Percentiles rank a stretch among this genome's conserved stretches.
Evolutionary conservation across 2,329 filamentous ascomycete species (phyloP).

Genomic region (Penicillium sp.): DNA sequence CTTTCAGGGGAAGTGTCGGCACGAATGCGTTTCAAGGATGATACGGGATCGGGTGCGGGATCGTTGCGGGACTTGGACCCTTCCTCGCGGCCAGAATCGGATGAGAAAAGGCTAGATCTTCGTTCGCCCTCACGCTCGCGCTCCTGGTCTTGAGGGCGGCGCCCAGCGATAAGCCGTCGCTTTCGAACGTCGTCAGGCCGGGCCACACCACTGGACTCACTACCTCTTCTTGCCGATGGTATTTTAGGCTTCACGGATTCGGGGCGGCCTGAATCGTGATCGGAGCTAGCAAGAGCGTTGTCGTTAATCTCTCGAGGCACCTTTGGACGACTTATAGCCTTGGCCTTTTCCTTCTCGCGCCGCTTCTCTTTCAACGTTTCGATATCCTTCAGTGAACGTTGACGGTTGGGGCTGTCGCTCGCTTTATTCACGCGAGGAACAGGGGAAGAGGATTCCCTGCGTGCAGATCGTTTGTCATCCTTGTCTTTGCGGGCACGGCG

Average conservation of each 20-base stretch:
- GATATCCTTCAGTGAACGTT: constrained; percentile 25
- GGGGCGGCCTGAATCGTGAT: constrained; percentile 32
- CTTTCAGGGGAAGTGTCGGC: constrained; percentile 44
- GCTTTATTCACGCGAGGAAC: constrained; percentile 31
- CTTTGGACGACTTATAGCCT: constrained; percentile 22
- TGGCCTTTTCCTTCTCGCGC: constrained; percentile 30
- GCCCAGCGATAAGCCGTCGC: constrained; percentile 42
- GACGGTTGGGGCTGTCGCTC: constrained; percentile 33
- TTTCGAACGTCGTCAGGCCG: constrained; percentile 38
- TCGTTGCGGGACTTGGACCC: constrained; percentile 31
- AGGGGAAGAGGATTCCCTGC: constrained; percentile 42
- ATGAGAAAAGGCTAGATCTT: constrained; percentile 39
- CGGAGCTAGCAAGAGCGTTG: constrained; percentile 26
- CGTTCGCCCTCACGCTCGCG: constrained; percentile 36
- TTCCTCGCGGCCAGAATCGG: constrained; percentile 43
- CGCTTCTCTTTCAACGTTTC: constrained; percentile 27
- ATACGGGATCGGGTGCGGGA: constrained; percentile 23
- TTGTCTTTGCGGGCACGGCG: constrained; percentile 41
- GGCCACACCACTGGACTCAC: constrained; percentile 27
- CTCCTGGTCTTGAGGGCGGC: constrained; percentile 41
- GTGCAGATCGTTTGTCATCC: constrained; percentile 33
- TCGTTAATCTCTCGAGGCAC: constrained; percentile 25
- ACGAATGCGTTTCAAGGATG: constrained; percentile 41
- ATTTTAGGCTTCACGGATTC: constrained; percentile 32
- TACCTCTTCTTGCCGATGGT: constrained; percentile 27